phyloP scores from a whole-genome alignment of 73 alveolate species.

The Symbiodinium pilosum region DNA sequence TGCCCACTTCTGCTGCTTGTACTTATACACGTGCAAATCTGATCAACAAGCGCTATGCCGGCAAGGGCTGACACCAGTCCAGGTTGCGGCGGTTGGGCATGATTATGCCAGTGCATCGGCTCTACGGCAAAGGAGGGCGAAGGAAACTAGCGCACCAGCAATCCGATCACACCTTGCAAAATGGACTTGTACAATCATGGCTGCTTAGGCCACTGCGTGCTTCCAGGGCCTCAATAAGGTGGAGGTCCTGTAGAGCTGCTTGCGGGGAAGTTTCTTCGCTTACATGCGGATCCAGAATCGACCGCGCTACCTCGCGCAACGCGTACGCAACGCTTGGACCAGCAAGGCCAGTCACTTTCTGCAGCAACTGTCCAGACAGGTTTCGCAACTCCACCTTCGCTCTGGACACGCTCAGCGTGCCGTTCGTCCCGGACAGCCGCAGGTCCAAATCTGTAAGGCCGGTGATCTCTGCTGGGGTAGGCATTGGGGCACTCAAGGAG shows the following conservation, averaged over 20 bases:
- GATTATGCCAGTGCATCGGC: too few relatives aligned
- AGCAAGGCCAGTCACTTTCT: neutral
- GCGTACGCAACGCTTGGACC: slow-evolving; percentile 41
- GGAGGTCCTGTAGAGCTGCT: slow-evolving; percentile 14
- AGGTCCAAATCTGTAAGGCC: slow-evolving; percentile 32
- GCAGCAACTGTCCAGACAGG: neutral
- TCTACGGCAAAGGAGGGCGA: too few relatives aligned
- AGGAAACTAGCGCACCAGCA: too few relatives aligned
- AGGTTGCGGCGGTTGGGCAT: too few relatives aligned
- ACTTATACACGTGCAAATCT: too few relatives aligned
- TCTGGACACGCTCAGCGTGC: slow-evolving; percentile 43
- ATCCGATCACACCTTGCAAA: neutral
- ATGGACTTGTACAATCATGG: neutral
- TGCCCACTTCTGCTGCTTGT: too few relatives aligned
- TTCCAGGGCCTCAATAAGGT: neutral
- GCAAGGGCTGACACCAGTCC: too few relatives aligned
- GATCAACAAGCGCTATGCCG: too few relatives aligned
- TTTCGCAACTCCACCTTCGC: slow-evolving; percentile 41
- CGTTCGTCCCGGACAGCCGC: slow-evolving; percentile 32
- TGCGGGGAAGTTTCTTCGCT: neutral
- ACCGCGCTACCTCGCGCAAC: neutral
- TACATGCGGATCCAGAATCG: neutral
- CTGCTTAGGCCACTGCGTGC: neutral
- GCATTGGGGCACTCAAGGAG: slow-evolving; percentile 47
- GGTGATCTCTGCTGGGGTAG: slow-evolving; percentile 21